Base-by-base conservation (phyloP, 176 grass and related monocot genomes). In the Hsuehochloa calcarea region DNA sequence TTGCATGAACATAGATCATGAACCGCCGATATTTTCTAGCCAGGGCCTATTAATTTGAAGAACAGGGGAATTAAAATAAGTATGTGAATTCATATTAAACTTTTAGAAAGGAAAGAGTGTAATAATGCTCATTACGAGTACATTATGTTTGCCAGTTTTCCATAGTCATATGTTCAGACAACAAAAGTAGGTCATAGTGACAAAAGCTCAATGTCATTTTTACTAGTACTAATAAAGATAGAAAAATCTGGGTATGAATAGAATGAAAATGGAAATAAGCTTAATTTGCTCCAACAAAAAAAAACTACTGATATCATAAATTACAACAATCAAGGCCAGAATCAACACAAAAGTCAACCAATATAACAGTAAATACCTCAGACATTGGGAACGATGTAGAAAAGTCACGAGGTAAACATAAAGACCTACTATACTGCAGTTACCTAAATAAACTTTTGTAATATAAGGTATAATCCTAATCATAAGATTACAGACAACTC, bases 1-100 rank as follows among this genome's bases (percentile, higher is more conserved):
- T 98, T 85, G 91, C 91, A 66, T 98, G 96, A 78, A 98, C 96
- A 12, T 98, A 98, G 63, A 98, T 98, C 96, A 98, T 98, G 88
- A 98, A 98, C 3, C 96, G 84, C 14, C 89, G 91, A 46, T 91
- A 79, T 79, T 89, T 98, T 82, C 85, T 71, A 65, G 87, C 83
- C 22, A 92, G 71, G 8, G 29, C 93, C 96, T 98, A 45, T 29
- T 43, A 75, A 65, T 86, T 67, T 83, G 2, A 60, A 77, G 27
- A 68, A 13, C 50, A 79, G 14, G 63, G 52, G 34, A 37, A 31
- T 46, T 77, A 44, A 84, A 65, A 40, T 39, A 84, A 65, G 26
- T 23, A 66, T 43, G 45, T 64, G 34, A 34, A 65, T 82, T 43
- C 38, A 73, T 58, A 71, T 38, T 72, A 26, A 50, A 80, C 19